Conservation (phyloP, 345 rosid species). For the Moricandia arvensis region DNA sequence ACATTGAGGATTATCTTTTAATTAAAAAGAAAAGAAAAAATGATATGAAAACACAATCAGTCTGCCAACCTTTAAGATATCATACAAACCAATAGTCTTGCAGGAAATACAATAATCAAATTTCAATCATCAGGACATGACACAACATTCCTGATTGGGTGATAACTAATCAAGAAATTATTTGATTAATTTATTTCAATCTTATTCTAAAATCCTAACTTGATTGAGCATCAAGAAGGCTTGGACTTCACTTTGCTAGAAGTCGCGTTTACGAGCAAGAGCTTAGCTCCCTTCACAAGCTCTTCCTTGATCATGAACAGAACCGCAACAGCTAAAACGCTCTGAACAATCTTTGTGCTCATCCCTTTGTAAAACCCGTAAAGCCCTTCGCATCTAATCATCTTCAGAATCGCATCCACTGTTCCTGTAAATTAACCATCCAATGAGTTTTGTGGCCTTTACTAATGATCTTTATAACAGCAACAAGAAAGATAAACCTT, state of each 20-base stretch:
- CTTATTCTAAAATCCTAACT: constrained; percentile 22
- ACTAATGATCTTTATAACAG: background rate
- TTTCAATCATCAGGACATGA: constrained; percentile 5
- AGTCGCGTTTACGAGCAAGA: constrained; percentile 45
- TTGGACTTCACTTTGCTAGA: constrained; percentile 35
- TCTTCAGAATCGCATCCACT: constrained; percentile 77
- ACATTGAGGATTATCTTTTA: background rate
- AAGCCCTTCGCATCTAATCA: constrained; percentile 35
- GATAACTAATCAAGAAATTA: constrained; percentile 9
- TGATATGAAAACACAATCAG: background rate
- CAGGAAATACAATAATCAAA: constrained; percentile 22
- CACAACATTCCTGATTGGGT: background rate
- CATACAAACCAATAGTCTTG: background rate
- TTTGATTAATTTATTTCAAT: constrained; percentile 16
- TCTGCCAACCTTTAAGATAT: constrained; percentile 2
- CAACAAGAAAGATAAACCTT: constrained; percentile 44
- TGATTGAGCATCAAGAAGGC: constrained; percentile 18
- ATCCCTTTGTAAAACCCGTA: no score
- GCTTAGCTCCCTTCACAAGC: constrained; percentile 66
- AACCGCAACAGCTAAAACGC: no score
- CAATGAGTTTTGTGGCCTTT: background rate
- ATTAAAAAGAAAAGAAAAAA: no score
- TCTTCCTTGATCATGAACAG: constrained; percentile 56
- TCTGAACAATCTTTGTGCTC: no score
- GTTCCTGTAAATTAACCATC: constrained; percentile 49